Evolutionary conservation across 805 yeast genomes (phyloP), one percentile per base, ranked within the genome.

Genomic region (Ogataea methylovora): DNA sequence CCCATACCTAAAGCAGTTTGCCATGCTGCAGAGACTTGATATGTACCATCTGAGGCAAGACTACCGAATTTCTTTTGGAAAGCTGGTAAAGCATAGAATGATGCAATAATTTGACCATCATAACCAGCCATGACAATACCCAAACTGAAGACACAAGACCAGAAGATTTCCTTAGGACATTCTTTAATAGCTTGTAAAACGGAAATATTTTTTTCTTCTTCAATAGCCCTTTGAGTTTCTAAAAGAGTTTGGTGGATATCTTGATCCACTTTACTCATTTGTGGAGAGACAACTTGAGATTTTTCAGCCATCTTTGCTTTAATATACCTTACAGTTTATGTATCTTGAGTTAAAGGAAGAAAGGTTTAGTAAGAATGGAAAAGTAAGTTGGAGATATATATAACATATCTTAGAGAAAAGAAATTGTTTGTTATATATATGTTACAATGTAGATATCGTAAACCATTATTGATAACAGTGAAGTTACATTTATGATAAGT

Each of bases 111-210:
- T 43, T 49, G 68, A 45, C 41, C 48, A 39, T 67, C 73, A 46
- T 62, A 67, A 29, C 70, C 69, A 36, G 60, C 65, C 56, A 65
- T 56, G 27, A 65, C 48, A 40, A 66, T 51, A 23, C 64, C 59
- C 32, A 61, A 47, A 5, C 66, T 51, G 27, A 61, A 45, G 12
- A 61, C 57, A 18, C 60, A 42, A 11, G 66, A 54, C 67, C 71
- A 68, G 37, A 58, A 43, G 8, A 54, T 51, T 5, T 67, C 67
- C 33, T 47, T 51, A 16, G 68, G 68, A 45, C 63, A 62, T 12
- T 51, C 50, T 35, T 44, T 54, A 8, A 63, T 19, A 18, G 67
- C 70, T 31, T 62, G 54, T 27, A 40, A 44, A 24, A 38, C 44
- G 11, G 39, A 38, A 29, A 45, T 33, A 12, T 33, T 34, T 22